These are phyloP conservation scores for Yarrowia keelungensis DNA, from an alignment of 805 yeast genomes.

Conservation along the genomic window DNA sequence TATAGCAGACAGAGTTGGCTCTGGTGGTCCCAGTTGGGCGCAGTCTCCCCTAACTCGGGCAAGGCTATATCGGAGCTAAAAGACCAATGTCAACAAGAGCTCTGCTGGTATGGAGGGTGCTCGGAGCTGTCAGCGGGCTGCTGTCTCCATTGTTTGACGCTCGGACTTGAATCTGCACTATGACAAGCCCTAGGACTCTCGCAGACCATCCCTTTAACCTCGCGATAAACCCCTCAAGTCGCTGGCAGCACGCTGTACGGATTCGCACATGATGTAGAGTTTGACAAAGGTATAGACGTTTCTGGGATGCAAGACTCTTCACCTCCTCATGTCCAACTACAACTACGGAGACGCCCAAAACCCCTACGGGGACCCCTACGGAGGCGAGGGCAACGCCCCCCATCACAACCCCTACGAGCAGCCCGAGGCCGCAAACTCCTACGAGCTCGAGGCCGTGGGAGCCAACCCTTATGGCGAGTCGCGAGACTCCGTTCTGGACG, in stretches of 20 bases:
- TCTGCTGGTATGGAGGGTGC: no score
- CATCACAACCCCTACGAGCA: constrained; percentile 27
- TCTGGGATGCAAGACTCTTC: neutral
- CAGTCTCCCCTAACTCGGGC: constrained; percentile 15
- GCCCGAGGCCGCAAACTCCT: constrained; percentile 32
- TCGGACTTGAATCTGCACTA: neutral
- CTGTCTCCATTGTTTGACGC: no score
- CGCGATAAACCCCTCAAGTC: constrained; percentile 19
- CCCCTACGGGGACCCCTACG: constrained; percentile 36
- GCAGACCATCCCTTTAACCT: no score
- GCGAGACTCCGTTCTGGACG: constrained; percentile 30
- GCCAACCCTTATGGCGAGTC: constrained; percentile 31
- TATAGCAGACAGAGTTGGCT: constrained; percentile 15
- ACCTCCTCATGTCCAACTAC: constrained; percentile 34
- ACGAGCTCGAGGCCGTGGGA: constrained; percentile 34
- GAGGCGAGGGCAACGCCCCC: constrained; percentile 2
- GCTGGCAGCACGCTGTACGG: neutral
- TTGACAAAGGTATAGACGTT: constrained; percentile 13
- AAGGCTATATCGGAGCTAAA: constrained; percentile 30
- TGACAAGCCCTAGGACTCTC: no score
- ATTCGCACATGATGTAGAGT: constrained; percentile 20
- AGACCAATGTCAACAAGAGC: constrained; percentile 20
- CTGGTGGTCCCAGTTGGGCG: constrained; percentile 30
- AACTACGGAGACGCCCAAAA: constrained; percentile 30
- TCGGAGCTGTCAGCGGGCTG: no score